Percentiles rank a stretch among this genome's conserved stretches.
phyloP scores from a whole-genome alignment of 2,329 filamentous ascomycete species.

The Ceratocystis eucalypticola region DNA sequence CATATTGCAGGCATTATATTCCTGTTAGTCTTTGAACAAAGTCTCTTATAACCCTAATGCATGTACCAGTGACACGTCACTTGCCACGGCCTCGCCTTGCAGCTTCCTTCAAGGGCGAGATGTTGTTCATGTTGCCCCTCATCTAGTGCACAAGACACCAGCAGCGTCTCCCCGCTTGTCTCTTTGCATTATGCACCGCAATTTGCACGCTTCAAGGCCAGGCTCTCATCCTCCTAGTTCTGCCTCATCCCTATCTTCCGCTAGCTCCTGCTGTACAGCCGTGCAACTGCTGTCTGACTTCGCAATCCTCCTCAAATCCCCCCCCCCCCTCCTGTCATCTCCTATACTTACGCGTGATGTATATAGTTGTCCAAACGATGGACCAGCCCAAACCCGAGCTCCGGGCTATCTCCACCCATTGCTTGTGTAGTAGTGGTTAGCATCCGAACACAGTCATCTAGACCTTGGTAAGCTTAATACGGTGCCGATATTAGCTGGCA shows the following conservation, averaged over 20 bases:
- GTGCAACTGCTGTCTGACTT: constrained; percentile 1
- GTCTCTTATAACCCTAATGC: neutral
- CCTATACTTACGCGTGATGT: neutral
- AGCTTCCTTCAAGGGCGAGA: neutral
- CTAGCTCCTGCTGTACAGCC: neutral
- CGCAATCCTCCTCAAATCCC: neutral
- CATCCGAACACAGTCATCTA: neutral
- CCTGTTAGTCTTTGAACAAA: neutral
- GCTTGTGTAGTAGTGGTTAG: neutral
- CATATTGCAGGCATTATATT: neutral
- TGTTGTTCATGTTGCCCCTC: neutral
- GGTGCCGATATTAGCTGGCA: neutral
- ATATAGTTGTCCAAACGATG: neutral
- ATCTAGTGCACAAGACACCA: neutral
- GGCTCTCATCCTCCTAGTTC: neutral
- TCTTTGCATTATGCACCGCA: no score
- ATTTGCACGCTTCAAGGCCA: neutral
- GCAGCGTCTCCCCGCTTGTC: neutral
- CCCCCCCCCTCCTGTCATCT: neutral
- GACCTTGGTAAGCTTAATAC: neutral
- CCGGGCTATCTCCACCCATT: neutral
- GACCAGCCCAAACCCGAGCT: neutral
- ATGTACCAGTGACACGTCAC: neutral
- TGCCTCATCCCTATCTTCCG: neutral
- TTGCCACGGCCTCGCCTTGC: neutral